Percentiles rank a stretch among this genome's conserved stretches.
Evolutionary conservation across 169 alveolate genomes (phyloP).

Genomic region (Plasmodium vinckei): DNA sequence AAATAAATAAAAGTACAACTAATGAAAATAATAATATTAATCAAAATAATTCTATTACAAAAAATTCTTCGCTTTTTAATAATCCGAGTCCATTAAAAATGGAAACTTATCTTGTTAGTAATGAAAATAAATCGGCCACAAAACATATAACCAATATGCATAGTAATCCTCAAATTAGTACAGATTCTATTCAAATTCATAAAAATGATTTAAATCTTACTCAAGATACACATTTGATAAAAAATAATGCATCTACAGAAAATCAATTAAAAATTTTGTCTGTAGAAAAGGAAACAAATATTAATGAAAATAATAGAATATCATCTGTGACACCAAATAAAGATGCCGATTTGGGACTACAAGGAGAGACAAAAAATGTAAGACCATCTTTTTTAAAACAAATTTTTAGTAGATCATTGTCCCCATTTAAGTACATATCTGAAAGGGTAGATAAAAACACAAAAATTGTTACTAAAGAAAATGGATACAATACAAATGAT

Average conservation of each 20-base stretch:
- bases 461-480: slow-evolving; percentile 10
- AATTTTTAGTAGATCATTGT: too few relatives aligned
- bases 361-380: not conserved
- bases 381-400: not conserved
- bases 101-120: not conserved
- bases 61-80: slow-evolving; percentile 4
- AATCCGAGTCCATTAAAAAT: slow-evolving; percentile 6
- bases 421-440: too few relatives aligned
- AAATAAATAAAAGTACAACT: slow-evolving; percentile 41
- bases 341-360: not conserved
- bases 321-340: too few relatives aligned
- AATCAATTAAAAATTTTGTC: too few relatives aligned
- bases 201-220: too few relatives aligned
- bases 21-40: slow-evolving; percentile 11
- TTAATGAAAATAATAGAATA: not conserved
- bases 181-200: too few relatives aligned
- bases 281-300: not conserved
- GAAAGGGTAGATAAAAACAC: not conserved
- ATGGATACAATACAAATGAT: not conserved
- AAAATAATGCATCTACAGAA: too few relatives aligned
- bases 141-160: not conserved
- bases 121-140: not conserved
- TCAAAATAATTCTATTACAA: not conserved
- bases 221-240: too few relatives aligned
- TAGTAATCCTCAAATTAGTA: not conserved